Conservation (phyloP, 2,329 filamentous ascomycete species). For the Cryphonectria naterciae region DNA sequence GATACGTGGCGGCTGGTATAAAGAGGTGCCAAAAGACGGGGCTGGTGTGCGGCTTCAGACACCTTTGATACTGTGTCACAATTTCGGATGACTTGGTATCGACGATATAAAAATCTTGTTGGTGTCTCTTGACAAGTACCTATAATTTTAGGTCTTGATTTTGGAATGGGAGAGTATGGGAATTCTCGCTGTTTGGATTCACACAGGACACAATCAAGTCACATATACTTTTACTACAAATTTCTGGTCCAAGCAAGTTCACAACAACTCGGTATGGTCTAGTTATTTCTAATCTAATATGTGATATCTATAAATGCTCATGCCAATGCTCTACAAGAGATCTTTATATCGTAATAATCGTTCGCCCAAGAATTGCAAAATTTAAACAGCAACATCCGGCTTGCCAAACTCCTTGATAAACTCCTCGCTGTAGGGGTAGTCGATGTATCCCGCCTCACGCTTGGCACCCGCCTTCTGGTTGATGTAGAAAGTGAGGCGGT, state of each 20-base stretch:
- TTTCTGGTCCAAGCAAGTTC: too few relatives aligned
- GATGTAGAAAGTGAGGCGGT: conserved; percentile 38
- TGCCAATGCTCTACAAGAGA: background rate
- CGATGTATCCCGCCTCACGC: conserved; percentile 31
- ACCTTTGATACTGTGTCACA: background rate
- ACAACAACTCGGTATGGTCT: background rate
- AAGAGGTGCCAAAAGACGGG: conserved; percentile 44
- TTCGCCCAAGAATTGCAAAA: too few relatives aligned
- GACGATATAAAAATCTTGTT: too few relatives aligned
- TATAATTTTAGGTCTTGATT: too few relatives aligned
- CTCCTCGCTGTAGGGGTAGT: conserved; percentile 35
- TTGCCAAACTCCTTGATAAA: conserved; percentile 31
- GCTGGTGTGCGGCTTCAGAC: conserved; percentile 41
- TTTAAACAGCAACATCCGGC: conserved; percentile 26
- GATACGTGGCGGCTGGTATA: conserved; percentile 50
- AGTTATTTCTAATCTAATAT: background rate
- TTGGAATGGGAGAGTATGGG: too few relatives aligned
- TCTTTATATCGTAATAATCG: background rate
- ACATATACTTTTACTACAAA: too few relatives aligned
- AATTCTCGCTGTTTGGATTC: too few relatives aligned
- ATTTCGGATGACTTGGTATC: background rate
- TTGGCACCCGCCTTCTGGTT: conserved; percentile 29
- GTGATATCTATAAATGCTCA: background rate
- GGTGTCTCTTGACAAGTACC: too few relatives aligned
- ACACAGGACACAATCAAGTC: too few relatives aligned